These are phyloP conservation scores for Graphiopsis chlorocephala DNA, from an alignment of 2,329 filamentous ascomycete species.

Conservation along the genomic window DNA sequence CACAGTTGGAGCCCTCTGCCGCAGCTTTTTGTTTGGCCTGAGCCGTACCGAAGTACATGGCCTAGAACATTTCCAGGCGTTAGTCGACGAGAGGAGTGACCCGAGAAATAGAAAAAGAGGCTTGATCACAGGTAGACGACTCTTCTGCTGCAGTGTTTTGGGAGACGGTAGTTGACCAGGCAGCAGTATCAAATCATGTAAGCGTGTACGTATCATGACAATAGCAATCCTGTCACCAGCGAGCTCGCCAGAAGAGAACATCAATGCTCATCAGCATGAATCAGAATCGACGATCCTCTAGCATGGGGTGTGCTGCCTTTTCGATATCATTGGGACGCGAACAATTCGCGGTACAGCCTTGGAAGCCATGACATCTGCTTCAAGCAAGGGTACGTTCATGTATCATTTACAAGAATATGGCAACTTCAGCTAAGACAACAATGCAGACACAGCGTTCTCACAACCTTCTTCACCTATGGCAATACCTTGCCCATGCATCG, in stretches of 20 bases:
- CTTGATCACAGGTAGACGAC: conserved; percentile 60
- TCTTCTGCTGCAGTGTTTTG: conserved; percentile 32
- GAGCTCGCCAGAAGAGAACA: neutral
- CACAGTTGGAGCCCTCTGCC: conserved; percentile 66
- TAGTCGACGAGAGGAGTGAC: conserved; percentile 72
- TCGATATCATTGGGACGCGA: conserved; percentile 66
- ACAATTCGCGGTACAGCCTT: conserved; percentile 81
- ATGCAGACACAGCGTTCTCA: conserved; percentile 54
- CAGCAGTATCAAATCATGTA: conserved; percentile 74
- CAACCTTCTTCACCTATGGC: conserved; percentile 81
- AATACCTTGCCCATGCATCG: conserved; percentile 91
- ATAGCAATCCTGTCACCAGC: neutral
- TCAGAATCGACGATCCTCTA: conserved; percentile 86
- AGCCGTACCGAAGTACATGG: conserved; percentile 76
- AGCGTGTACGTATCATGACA: conserved; percentile 68
- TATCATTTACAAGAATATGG: neutral
- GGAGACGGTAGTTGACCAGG: conserved; percentile 11
- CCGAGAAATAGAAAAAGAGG: conserved; percentile 67
- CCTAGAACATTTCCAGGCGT: conserved; percentile 68
- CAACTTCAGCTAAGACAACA: neutral
- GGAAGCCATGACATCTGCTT: conserved; percentile 97
- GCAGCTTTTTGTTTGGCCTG: conserved; percentile 70
- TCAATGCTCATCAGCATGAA: conserved; percentile 21
- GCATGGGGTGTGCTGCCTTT: conserved; percentile 88
- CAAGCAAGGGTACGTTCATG: conserved; percentile 66